Conservation (phyloP, 176 grass and related monocot genomes). For the Typha latifolia region DNA sequence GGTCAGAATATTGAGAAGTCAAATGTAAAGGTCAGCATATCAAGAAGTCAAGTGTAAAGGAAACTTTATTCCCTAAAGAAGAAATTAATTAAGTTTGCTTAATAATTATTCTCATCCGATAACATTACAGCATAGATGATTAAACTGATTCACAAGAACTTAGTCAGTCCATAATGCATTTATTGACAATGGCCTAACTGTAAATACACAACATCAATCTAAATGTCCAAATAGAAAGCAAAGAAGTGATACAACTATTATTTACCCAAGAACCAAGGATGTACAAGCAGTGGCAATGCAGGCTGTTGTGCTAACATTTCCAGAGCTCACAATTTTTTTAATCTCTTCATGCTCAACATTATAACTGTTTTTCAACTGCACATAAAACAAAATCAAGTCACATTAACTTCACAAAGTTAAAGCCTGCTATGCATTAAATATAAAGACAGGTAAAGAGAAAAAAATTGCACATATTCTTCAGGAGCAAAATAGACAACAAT, state of each 20-base stretch:
- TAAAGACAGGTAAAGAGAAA: no score
- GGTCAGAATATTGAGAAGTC: no score
- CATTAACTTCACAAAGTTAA: neutral
- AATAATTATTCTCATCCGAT: no score
- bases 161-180: neutral
- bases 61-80: no score
- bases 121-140: no score
- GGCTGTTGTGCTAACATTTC: constrained; percentile 47
- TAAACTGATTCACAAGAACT: neutral
- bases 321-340: constrained; percentile 70
- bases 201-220: neutral
- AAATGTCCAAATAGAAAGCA: neutral
- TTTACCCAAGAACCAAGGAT: constrained; percentile 55
- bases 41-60: no score
- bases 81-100: no score
- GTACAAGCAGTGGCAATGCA: constrained; percentile 69
- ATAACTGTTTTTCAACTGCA: constrained; percentile 62
- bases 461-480: no score
- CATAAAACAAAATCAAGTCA: neutral
- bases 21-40: no score
- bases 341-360: constrained; percentile 68
- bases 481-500: no score
- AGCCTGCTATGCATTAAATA: no score
- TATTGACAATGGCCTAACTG: neutral
- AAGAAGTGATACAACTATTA: constrained; percentile 5